A percentile compares a stretch with the other conserved stretches of the same genome.
Conservation (phyloP, 257 asterid species). For the Solanum chaucha region DNA sequence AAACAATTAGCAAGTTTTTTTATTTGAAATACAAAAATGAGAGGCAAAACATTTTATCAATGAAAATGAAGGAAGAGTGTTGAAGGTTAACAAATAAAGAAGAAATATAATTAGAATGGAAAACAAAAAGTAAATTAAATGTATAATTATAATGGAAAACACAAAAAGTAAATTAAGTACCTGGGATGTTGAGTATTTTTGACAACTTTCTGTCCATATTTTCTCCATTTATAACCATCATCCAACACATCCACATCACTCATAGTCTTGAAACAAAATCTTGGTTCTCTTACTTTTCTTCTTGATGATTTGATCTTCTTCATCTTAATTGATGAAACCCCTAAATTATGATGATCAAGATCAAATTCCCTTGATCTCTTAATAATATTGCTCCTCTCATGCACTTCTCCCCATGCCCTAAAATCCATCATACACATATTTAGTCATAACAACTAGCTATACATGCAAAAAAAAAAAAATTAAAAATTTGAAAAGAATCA, state of each 20-base stretch:
- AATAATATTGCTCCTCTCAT: constrained; percentile 36
- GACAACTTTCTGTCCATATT: constrained; percentile 94
- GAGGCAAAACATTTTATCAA: neutral
- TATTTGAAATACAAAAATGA: neutral
- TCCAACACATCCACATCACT: constrained; percentile 89
- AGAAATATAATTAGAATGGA: neutral
- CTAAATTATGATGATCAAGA: constrained; percentile 25
- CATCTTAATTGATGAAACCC: constrained; percentile 60
- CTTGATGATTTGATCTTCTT: constrained; percentile 59
- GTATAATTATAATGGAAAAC: neutral
- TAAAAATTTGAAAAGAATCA: neutral
- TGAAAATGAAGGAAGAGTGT: neutral
- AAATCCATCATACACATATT: neutral
- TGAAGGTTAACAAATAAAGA: neutral
- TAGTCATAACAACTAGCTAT: neutral
- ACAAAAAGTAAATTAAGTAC: constrained; percentile 11
- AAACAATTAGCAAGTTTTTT: neutral
- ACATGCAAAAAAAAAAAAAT: neutral
- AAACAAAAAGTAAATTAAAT: neutral
- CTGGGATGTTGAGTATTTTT: constrained; percentile 97
- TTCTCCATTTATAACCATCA: constrained; percentile 98
- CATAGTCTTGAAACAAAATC: constrained; percentile 93
- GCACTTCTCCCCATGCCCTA: constrained; percentile 68
- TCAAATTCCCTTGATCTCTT: constrained; percentile 29
- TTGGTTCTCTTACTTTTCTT: constrained; percentile 87